Conservation (phyloP, 495 filamentous ascomycete genomes). For the Sabuloglossum arenarium region DNA sequence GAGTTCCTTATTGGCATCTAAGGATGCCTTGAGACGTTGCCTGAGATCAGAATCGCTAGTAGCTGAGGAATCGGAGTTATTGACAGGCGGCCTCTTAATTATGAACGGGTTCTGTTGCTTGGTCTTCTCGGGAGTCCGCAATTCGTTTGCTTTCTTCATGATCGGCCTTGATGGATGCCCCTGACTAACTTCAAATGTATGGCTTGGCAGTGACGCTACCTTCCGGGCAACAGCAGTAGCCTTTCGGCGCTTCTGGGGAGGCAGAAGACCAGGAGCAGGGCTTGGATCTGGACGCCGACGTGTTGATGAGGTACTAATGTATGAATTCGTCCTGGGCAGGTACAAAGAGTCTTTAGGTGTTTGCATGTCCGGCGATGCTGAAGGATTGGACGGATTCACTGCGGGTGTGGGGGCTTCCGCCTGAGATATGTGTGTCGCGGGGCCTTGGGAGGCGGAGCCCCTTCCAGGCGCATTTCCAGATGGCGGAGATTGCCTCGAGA, state of each 20-base stretch:
- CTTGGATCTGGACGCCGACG: neutral
- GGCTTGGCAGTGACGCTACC: neutral
- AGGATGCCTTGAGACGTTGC: neutral
- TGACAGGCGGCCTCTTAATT: neutral
- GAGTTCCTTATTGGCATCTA: neutral
- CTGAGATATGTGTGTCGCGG: neutral
- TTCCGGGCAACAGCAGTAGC: neutral
- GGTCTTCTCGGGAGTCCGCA: neutral
- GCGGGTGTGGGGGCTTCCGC: neutral
- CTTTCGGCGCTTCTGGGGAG: neutral
- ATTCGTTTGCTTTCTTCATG: conserved; percentile 2
- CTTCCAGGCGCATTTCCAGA: neutral
- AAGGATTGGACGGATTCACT: neutral
- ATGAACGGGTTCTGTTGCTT: neutral
- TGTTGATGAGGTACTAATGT: neutral
- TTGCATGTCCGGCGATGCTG: neutral
- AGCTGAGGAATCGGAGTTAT: neutral
- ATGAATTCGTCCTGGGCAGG: neutral
- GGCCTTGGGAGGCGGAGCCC: neutral
- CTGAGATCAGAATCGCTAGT: neutral
- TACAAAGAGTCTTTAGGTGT: neutral
- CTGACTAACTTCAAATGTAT: neutral
- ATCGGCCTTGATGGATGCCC: neutral
- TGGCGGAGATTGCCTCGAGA: neutral
- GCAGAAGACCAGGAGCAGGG: neutral